These are phyloP conservation scores for Beauveria sp. DNA, from an alignment of 2,329 filamentous ascomycete species.

Conservation along the genomic window DNA sequence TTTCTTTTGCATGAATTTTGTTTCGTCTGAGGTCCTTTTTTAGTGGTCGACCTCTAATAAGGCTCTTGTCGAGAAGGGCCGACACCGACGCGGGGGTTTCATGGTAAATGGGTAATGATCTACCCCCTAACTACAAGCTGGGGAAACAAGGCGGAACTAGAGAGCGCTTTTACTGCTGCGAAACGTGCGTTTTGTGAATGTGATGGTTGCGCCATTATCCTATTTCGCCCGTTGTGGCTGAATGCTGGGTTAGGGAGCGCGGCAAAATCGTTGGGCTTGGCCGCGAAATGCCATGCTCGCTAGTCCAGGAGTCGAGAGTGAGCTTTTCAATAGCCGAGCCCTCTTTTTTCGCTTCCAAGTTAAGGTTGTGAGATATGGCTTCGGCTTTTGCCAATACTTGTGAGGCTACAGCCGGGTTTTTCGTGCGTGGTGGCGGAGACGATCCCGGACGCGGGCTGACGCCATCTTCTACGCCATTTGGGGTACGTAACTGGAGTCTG, in stretches of 20 bases:
- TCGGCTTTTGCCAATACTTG: neutral
- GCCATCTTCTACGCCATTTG: too few relatives aligned
- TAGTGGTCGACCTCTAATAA: neutral
- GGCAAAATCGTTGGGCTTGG: neutral
- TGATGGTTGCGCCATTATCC: neutral
- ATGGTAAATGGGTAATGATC: neutral
- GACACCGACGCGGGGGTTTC: neutral
- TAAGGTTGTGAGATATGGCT: constrained; percentile 2
- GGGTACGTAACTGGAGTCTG: too few relatives aligned
- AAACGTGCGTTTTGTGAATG: neutral
- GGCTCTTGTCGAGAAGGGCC: neutral
- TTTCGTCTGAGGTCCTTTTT: neutral
- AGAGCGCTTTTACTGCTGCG: too few relatives aligned
- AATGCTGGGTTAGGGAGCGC: neutral
- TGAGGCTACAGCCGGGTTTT: neutral
- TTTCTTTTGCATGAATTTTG: neutral
- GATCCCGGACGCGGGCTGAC: too few relatives aligned
- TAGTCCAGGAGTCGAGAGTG: neutral
- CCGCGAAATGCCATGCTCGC: neutral
- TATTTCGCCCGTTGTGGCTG: constrained; percentile 5
- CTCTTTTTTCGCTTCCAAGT: neutral
- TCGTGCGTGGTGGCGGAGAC: too few relatives aligned
- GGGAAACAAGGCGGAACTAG: neutral
- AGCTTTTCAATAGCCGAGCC: constrained; percentile 4
- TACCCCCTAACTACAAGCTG: neutral